Conservation (phyloP, 306 rosid species). For the Mimosa pudica region DNA sequence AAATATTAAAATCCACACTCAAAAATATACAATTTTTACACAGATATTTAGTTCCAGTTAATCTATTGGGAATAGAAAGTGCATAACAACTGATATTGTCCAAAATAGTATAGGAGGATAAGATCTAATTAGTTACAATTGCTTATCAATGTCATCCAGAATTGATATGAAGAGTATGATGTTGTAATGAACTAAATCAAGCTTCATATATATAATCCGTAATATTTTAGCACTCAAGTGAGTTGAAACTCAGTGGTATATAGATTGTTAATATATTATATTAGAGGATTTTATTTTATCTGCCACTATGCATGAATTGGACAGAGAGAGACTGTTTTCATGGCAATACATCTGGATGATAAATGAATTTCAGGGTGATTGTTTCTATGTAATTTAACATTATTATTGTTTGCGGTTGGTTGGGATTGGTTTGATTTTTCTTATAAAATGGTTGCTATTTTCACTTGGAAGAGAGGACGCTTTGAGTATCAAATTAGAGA, state of each 20-base stretch:
- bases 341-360: slow-evolving; percentile 6
- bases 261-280: not conserved
- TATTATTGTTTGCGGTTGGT: not conserved
- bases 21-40: not conserved
- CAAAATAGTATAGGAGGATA: slow-evolving; percentile 15
- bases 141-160: too few relatives aligned
- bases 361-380: slow-evolving; percentile 16
- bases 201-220: slow-evolving; percentile 7
- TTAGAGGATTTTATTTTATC: not conserved
- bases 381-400: not conserved
- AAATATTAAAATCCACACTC: too few relatives aligned
- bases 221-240: slow-evolving; percentile 6
- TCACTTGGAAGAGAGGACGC: slow-evolving; percentile 70
- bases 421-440: slow-evolving; percentile 30
- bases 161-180: not conserved
- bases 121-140: slow-evolving; percentile 22
- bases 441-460: slow-evolving; percentile 27
- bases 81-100: slow-evolving; percentile 34
- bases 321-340: not conserved
- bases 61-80: slow-evolving; percentile 49
- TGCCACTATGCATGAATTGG: slow-evolving; percentile 10
- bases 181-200: slow-evolving; percentile 13
- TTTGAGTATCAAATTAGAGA: slow-evolving; percentile 88
- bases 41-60: slow-evolving; percentile 41
- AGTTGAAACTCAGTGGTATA: slow-evolving; percentile 26